Conservation (phyloP, 2,329 filamentous ascomycete genomes). For the Fusarium cyanostomum region DNA sequence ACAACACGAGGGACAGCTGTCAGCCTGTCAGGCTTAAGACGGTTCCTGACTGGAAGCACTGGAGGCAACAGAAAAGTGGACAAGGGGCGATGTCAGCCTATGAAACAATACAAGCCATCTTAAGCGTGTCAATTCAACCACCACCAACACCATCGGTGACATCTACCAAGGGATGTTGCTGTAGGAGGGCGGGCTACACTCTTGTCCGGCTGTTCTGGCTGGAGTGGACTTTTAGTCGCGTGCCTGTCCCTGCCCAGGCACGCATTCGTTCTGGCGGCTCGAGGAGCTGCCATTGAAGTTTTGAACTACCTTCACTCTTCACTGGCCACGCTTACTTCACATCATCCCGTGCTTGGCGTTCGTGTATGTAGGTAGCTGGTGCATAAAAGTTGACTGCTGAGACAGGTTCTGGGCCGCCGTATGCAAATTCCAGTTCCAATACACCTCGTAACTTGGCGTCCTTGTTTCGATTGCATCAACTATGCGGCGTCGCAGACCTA, state of each 20-base stretch:
- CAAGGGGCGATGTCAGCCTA: conserved; percentile 29
- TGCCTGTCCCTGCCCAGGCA: conserved; percentile 23
- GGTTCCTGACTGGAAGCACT: conserved; percentile 21
- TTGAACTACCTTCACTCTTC: not conserved
- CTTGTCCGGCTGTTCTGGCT: conserved; percentile 29
- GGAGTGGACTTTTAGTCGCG: not conserved
- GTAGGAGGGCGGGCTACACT: conserved; percentile 17
- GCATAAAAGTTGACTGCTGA: conserved; percentile 9
- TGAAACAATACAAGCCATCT: conserved; percentile 29
- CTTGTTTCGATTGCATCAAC: not conserved
- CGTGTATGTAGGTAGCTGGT: not conserved
- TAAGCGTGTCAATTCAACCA: conserved; percentile 21
- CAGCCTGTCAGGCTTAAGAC: conserved; percentile 25
- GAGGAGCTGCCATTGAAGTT: conserved; percentile 9
- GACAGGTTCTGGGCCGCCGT: conserved; percentile 5
- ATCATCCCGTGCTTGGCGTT: conserved; percentile 12
- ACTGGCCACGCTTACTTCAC: conserved; percentile 11
- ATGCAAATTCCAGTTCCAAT: conserved; percentile 8
- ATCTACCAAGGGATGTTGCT: conserved; percentile 7
- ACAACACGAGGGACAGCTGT: conserved; percentile 21
- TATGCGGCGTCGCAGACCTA: not conserved
- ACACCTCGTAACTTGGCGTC: not conserved
- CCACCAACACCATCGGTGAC: conserved; percentile 19
- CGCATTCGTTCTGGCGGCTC: conserved; percentile 2
- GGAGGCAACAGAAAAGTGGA: conserved; percentile 15